Evolutionary conservation across 192 early-diverging fungal genomes (phyloP), one percentile per base, ranked within the genome.

Genomic region (Chytriomyces confervae): DNA sequence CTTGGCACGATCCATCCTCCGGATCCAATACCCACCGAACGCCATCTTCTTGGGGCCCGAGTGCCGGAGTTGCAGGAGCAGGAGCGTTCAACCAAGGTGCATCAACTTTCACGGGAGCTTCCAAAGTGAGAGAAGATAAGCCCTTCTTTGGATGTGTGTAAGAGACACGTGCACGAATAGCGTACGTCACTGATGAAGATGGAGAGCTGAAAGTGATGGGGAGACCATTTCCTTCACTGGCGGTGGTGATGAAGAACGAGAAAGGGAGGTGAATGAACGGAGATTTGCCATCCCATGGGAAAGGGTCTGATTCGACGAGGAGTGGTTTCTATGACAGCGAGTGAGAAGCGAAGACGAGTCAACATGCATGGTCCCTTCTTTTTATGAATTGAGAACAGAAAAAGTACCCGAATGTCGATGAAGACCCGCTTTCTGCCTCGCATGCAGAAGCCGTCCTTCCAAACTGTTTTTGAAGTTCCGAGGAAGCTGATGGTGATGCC

Each of bases 161-260:
- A 18, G 29, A 66, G 24, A 76, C 49, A 10, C 61, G 51, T 47
- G 61, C 51, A 13, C 20, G 20, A 7, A 76, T 10, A 51, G 27
- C 49, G 64, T 76, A 76, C 10, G 27, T 9, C 62, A 76, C 61
- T 6, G 8, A 50, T 11, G 18, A 43, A 36, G 23, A 47, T 64
- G 57, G 57, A 11, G 74, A 76, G n/a, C 13, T 11, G 50, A 76
- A 76, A 16, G 74, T 61, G 63, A 76, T 62, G 10, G 74, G 74
- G 10, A 76, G 74, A 51, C 69, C 69, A 45, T 45, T 13, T 9
- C 62, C 24, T 20, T 49, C 74, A 44, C 11, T 50, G 10, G 13
- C n/a, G 10, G 74, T 64, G 18, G 24, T 18, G 24, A 76, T 49
- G 8, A 47, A 27, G 24, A 76, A 66, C 1, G 49, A 36, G 50